phyloP scores from a whole-genome alignment of 352 stramenopile species.

The Aphanomyces stellatus region DNA sequence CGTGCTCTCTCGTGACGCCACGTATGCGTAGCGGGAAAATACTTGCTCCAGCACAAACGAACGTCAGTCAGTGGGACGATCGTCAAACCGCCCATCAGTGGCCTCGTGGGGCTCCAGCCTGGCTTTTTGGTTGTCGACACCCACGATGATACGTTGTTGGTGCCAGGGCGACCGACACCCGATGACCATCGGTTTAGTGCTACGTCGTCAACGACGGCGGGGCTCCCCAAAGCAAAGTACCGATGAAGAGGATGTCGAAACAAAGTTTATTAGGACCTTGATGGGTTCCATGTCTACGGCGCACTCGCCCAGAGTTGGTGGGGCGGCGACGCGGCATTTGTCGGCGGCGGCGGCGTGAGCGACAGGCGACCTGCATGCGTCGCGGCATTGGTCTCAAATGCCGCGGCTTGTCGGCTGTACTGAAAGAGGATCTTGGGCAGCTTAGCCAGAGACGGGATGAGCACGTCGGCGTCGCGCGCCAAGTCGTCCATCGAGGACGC shows the following conservation, averaged over 20 bases:
- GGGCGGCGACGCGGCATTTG: too few relatives aligned
- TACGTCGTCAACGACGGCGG: not conserved
- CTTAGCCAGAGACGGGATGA: slow-evolving; percentile 70
- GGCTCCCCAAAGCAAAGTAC: not conserved
- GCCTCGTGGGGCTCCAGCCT: not conserved
- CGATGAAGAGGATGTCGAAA: not conserved
- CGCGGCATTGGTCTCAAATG: not conserved
- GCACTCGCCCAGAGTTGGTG: too few relatives aligned
- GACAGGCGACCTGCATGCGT: not conserved
- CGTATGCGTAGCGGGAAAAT: not conserved
- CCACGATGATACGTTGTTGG: too few relatives aligned
- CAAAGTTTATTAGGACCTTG: not conserved
- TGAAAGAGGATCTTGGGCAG: slow-evolving; percentile 77
- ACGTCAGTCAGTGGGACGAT: not conserved
- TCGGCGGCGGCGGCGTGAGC: not conserved
- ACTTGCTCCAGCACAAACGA: not conserved
- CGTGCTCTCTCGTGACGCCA: too few relatives aligned
- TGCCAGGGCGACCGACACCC: too few relatives aligned
- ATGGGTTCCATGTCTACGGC: too few relatives aligned
- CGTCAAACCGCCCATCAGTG: not conserved
- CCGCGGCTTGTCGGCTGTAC: slow-evolving; percentile 57
- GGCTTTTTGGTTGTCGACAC: not conserved
- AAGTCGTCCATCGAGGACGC: slow-evolving; percentile 76
- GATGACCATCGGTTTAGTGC: too few relatives aligned
- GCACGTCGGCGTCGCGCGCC: slow-evolving; percentile 69